Evolutionary conservation across 768 basidiomycete species (phyloP).

Genomic region (Tylopilus balloui): DNA sequence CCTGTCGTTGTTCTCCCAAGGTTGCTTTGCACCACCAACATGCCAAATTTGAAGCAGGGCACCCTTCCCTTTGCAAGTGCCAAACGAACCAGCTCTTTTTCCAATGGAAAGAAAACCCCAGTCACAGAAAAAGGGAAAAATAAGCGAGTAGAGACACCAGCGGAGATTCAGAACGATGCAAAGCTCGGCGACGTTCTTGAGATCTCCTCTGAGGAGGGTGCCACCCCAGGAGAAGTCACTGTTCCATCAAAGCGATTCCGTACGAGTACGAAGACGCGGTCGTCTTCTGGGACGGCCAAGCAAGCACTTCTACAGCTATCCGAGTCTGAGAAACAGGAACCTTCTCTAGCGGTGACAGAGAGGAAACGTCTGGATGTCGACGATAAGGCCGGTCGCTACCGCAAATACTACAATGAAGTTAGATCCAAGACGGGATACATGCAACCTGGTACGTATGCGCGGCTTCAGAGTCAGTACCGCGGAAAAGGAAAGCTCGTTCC

Average conservation of each 20-base stretch:
- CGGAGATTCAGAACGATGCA: neutral
- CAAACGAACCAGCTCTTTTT: slow-evolving; percentile 40
- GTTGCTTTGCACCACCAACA: neutral
- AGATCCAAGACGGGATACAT: slow-evolving; percentile 51
- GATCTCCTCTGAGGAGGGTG: slow-evolving; percentile 19
- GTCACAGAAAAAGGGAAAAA: slow-evolving; percentile 7
- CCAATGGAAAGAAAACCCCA: slow-evolving; percentile 6
- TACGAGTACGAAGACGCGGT: slow-evolving; percentile 21
- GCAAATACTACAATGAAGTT: slow-evolving; percentile 44
- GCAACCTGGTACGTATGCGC: slow-evolving; percentile 50
- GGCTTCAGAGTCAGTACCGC: neutral
- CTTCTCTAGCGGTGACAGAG: slow-evolving; percentile 10
- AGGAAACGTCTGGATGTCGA: slow-evolving; percentile 37
- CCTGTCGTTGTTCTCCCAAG: slow-evolving; percentile 16
- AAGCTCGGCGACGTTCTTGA: slow-evolving; percentile 5
- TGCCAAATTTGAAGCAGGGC: slow-evolving; percentile 38
- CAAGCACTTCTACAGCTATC: neutral
- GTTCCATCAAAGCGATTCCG: slow-evolving; percentile 24
- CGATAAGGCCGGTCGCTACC: slow-evolving; percentile 49
- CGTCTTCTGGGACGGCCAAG: slow-evolving; percentile 4
- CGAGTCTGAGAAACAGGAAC: slow-evolving; percentile 6
- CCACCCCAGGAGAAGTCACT: neutral
- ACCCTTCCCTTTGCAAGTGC: slow-evolving; percentile 42
- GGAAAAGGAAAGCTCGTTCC: neutral
- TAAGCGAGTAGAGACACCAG: slow-evolving; percentile 1